Evolutionary conservation across 2,329 filamentous ascomycete species (phyloP), one percentile per base, ranked within the genome.

Genomic region (Aureobasidium pullulans): DNA sequence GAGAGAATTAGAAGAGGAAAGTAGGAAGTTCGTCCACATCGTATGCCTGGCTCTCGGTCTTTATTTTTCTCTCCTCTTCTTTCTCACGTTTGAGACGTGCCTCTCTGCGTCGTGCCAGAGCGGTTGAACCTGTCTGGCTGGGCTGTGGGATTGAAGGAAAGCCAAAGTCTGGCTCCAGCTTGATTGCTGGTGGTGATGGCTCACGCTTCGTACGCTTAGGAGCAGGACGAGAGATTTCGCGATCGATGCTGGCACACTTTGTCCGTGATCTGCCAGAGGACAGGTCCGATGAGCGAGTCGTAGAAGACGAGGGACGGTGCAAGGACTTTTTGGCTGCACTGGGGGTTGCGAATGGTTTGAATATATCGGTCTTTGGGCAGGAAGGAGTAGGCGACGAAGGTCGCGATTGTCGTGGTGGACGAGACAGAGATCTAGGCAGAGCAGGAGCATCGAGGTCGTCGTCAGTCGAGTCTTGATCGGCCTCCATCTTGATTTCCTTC

Each of bases 11-110:
- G 58, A 76, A 69, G 29, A 77, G 61, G 58, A 79, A 79, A 1
- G 74, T 77, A 10, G 76, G 76, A 59, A 79, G 75, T 58, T 68
- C 67, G 19, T 67, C 65, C 31, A 60, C 31, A 6, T 23, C 31
- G 10, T 49, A 23, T 23, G 23, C 59, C 59, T 67, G 68, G 53
- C 66, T 65, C 31, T 67, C 66, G 19, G 66, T 66, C 29, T 60
- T 60, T 57, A 66, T 68, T 59, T 68, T 66, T 39, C 66, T 63
- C 23, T 66, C 65, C 28, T 67, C 64, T 50, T 65, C 63, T 47
- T 63, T 65, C 60, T 66, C 62, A 40, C 64, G 63, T 43, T 59
- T 70, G 65, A 50, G 66, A 62, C 61, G 69, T 68, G 54, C 70
- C 34, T 68, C 64, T 57, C 71, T 61, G 5, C 71, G 66, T 36